phyloP scores from a whole-genome alignment of 2,329 filamentous ascomycete species.

The Colletotrichum cuscutae region DNA sequence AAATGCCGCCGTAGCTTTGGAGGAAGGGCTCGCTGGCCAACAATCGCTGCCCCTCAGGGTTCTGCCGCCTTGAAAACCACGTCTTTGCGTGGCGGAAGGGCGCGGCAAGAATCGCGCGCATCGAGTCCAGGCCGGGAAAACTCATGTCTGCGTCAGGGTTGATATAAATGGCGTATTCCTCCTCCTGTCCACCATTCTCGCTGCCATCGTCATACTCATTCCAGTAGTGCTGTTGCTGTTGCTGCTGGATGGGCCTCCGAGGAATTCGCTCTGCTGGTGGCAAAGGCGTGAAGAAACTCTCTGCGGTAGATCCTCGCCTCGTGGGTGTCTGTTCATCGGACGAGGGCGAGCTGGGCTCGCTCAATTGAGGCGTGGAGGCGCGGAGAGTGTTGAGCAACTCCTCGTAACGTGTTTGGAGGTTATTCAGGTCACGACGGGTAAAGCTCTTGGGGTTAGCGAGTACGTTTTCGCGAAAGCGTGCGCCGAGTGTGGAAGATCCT shows the following conservation, averaged over 20 bases:
- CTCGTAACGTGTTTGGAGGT: conserved; percentile 61
- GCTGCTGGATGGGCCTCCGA: conserved; percentile 40
- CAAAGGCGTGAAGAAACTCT: conserved; percentile 26
- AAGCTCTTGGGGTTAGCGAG: conserved; percentile 77
- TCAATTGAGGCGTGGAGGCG: conserved; percentile 53
- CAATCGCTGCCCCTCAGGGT: conserved; percentile 10
- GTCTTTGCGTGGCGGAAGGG: conserved; percentile 62
- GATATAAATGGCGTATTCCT: conserved; percentile 79
- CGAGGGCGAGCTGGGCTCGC: conserved; percentile 52
- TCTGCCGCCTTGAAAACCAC: conserved; percentile 54
- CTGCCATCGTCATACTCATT: conserved; percentile 89
- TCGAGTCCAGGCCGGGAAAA: conserved; percentile 72
- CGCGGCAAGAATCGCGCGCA: conserved; percentile 61
- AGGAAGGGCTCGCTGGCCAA: conserved; percentile 23
- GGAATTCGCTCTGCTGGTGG: conserved; percentile 36
- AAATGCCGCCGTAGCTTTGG: conserved; percentile 36
- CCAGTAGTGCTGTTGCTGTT: conserved; percentile 71
- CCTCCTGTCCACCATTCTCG: conserved; percentile 65
- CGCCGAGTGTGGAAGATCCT: conserved; percentile 71
- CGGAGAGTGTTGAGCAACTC: conserved; percentile 60
- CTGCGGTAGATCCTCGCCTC: conserved; percentile 30
- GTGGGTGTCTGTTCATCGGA: conserved; percentile 39
- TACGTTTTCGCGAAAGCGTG: conserved; percentile 74
- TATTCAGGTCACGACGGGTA: conserved; percentile 71
- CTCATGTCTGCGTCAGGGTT: conserved; percentile 71